These are phyloP conservation scores for Exsudoporus floridanus DNA, from an alignment of 1,284 basidiomycete genomes.

Conservation along the genomic window DNA sequence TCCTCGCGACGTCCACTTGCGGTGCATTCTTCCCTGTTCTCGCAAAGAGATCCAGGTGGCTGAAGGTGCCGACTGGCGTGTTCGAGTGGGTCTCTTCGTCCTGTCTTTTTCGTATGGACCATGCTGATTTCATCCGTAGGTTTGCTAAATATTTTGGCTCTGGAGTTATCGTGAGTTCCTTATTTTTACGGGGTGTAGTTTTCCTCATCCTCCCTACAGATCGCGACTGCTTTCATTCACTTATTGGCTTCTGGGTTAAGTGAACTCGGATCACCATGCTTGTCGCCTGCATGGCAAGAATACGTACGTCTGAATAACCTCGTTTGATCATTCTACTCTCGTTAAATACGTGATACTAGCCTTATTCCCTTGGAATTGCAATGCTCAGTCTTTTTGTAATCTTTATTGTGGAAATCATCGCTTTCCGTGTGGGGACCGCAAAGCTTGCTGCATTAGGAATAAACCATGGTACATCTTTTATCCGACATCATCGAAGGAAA, in stretches of 20 bases:
- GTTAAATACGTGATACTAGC: conserved; percentile 41
- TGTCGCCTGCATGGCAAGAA: conserved; percentile 66
- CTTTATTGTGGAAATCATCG: conserved; percentile 82
- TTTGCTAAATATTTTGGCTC: conserved; percentile 97
- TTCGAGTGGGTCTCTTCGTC: conserved; percentile 65
- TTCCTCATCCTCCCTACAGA: conserved; percentile 43
- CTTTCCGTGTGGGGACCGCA: conserved; percentile 77
- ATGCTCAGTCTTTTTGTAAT: conserved; percentile 80
- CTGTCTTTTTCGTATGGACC: not conserved
- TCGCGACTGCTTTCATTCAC: conserved; percentile 92
- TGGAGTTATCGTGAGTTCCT: conserved; percentile 74
- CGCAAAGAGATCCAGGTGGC: conserved; percentile 55
- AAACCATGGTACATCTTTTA: conserved; percentile 46
- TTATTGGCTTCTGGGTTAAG: conserved; percentile 76
- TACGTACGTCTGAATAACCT: conserved; percentile 56
- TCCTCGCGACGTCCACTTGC: conserved; percentile 65
- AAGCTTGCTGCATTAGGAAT: conserved; percentile 58
- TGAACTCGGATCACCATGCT: conserved; percentile 70
- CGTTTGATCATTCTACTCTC: conserved; percentile 1
- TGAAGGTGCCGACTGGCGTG: conserved; percentile 60
- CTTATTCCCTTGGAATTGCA: conserved; percentile 78
- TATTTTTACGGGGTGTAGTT: conserved; percentile 8
- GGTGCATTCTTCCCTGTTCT: conserved; percentile 86
- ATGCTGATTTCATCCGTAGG: conserved; percentile 38
- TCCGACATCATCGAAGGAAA: not conserved